phyloP scores from a whole-genome alignment of 352 stramenopile species.

The Globisporangium polare region DNA sequence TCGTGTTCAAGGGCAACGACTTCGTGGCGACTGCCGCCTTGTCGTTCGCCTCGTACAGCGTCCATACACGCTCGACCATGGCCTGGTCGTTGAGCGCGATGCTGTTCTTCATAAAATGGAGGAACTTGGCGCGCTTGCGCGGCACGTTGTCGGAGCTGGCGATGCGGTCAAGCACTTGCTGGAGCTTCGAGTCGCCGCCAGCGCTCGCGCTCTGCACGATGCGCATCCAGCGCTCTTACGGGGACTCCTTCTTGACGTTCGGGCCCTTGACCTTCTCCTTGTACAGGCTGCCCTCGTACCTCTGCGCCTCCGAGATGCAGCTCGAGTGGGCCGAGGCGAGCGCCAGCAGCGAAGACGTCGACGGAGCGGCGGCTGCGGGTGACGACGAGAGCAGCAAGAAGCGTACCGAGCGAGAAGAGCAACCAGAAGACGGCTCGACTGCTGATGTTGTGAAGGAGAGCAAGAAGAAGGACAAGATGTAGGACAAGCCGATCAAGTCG shows the following conservation, averaged over 20 bases:
- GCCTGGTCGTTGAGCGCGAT: conserved; percentile 45
- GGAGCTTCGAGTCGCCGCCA: conserved; percentile 42
- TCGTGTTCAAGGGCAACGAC: conserved; percentile 87
- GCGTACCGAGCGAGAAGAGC: conserved; percentile 32
- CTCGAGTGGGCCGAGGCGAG: conserved; percentile 63
- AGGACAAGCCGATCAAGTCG: conserved; percentile 45
- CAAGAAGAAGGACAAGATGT: conserved; percentile 33
- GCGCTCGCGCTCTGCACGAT: conserved; percentile 52
- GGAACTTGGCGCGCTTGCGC: conserved; percentile 92
- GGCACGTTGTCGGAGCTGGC: conserved; percentile 88
- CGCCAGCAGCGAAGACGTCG: conserved; percentile 7
- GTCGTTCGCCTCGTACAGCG: conserved; percentile 60
- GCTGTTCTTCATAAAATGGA: conserved; percentile 90
- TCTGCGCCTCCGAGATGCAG: conserved; percentile 93
- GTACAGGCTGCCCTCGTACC: conserved; percentile 91
- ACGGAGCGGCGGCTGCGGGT: background rate
- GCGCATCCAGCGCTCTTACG: conserved; percentile 88
- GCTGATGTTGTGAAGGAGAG: conserved; percentile 32
- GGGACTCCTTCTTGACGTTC: conserved; percentile 73
- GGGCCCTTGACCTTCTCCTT: conserved; percentile 50
- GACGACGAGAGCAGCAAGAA: conserved; percentile 33
- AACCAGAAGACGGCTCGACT: conserved; percentile 9
- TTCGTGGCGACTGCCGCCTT: conserved; percentile 69
- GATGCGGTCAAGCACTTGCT: conserved; percentile 73
- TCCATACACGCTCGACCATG: conserved; percentile 66